Evolutionary conservation across 768 basidiomycete species (phyloP).

Genomic region (Russula virescens): DNA sequence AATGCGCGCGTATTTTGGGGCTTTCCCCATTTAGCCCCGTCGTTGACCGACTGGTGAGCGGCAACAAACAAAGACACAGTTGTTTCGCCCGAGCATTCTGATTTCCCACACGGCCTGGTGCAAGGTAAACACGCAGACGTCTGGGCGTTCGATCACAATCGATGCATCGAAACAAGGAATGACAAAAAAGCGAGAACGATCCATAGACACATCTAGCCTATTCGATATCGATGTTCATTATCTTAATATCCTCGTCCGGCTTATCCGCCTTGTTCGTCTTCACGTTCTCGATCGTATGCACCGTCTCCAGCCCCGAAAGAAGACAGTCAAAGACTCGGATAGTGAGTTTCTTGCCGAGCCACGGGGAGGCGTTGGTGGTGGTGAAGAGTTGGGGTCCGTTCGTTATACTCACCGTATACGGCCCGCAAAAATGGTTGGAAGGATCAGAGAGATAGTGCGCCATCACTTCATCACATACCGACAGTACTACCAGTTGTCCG

Average conservation of each 20-base stretch:
- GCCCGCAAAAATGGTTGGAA: conserved; percentile 46
- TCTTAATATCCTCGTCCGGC: conserved; percentile 92
- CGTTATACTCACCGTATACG: conserved; percentile 96
- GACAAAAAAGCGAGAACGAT: neutral
- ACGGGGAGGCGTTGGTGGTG: conserved; percentile 89
- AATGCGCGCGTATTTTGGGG: neutral
- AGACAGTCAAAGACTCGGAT: conserved; percentile 95
- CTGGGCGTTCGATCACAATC: neutral
- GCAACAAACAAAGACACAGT: too few relatives aligned
- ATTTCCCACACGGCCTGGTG: neutral
- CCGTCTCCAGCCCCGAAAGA: conserved; percentile 79
- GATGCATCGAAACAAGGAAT: neutral
- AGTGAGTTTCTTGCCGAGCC: conserved; percentile 88
- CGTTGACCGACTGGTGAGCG: neutral
- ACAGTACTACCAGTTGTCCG: conserved; percentile 84
- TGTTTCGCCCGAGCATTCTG: too few relatives aligned
- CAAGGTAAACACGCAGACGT: neutral
- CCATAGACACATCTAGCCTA: conserved; percentile 35
- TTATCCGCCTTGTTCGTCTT: conserved; percentile 81
- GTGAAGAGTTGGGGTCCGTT: conserved; percentile 99
- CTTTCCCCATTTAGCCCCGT: too few relatives aligned
- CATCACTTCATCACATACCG: conserved; percentile 54
- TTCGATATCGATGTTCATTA: conserved; percentile 71
- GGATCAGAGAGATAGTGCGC: too few relatives aligned
- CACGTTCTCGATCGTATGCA: conserved; percentile 89